These are phyloP conservation scores for Vanilla planifolia DNA, from an alignment of 106 monocot species.

Conservation along the genomic window DNA sequence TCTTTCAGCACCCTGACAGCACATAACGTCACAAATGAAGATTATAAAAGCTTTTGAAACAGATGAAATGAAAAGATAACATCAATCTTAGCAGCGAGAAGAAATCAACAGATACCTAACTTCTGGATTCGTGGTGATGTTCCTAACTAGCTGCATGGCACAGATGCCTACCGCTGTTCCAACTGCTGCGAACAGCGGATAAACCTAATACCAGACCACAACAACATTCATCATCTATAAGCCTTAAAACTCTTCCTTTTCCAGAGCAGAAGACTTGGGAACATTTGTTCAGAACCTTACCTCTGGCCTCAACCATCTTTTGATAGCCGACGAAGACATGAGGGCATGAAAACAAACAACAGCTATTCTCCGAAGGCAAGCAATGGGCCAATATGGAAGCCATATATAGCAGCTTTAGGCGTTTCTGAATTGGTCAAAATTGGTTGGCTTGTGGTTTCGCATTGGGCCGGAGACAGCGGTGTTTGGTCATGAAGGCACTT, in stretches of 20 bases:
- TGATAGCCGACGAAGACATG: background rate
- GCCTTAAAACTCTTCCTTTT: background rate
- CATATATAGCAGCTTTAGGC: too few species aligned
- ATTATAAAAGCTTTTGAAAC: too few species aligned
- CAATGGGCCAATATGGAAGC: too few species aligned
- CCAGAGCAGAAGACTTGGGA: background rate
- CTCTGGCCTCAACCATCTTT: slow-evolving; percentile 10
- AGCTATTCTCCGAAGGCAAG: background rate
- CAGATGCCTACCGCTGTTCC: slow-evolving; percentile 76
- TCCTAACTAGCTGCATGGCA: slow-evolving; percentile 49
- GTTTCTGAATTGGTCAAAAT: background rate
- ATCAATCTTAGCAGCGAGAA: too few species aligned
- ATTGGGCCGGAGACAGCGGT: background rate
- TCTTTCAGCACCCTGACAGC: slow-evolving; percentile 43
- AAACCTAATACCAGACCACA: slow-evolving; percentile 65
- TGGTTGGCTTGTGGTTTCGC: background rate
- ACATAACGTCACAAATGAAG: too few species aligned
- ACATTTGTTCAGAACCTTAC: background rate
- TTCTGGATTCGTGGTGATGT: slow-evolving; percentile 75
- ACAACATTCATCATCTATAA: background rate
- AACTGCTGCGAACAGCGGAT: slow-evolving; percentile 63
- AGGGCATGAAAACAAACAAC: background rate
- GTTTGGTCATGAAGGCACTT: background rate
- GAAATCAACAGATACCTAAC: too few species aligned
- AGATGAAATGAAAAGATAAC: too few species aligned